Percentiles rank a stretch among this genome's conserved stretches.
phyloP scores from a whole-genome alignment of 805 yeast species.

The Middelhovenomyces tepae region DNA sequence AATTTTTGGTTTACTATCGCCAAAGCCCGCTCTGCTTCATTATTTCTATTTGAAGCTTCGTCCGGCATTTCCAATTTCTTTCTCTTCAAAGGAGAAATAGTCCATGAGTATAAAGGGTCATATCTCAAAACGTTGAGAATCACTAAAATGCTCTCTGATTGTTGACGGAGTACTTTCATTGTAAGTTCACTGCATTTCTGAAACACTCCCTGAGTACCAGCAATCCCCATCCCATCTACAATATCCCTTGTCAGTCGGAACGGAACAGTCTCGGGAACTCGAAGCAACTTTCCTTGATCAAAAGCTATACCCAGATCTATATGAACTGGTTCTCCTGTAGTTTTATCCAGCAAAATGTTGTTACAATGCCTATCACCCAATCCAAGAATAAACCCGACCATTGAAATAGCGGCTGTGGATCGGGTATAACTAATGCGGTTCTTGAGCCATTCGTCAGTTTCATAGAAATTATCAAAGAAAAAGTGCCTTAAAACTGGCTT shows the following conservation, averaged over 20 bases:
- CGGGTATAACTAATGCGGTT: slow-evolving; percentile 57
- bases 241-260: slow-evolving; percentile 85
- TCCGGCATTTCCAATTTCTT: slow-evolving; percentile 32
- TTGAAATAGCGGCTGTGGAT: slow-evolving; percentile 77
- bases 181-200: slow-evolving; percentile 65
- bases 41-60: slow-evolving; percentile 33
- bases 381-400: slow-evolving; percentile 82
- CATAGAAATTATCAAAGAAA: slow-evolving; percentile 56
- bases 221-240: slow-evolving; percentile 85
- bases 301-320: slow-evolving; percentile 95
- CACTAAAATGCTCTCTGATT: slow-evolving; percentile 63
- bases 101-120: slow-evolving; percentile 93
- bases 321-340: slow-evolving; percentile 89
- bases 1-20: slow-evolving; percentile 64
- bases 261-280: slow-evolving; percentile 90
- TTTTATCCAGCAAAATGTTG: slow-evolving; percentile 71
- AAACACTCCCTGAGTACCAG: slow-evolving; percentile 77
- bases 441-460: slow-evolving; percentile 67
- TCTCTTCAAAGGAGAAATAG: slow-evolving; percentile 64
- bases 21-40: slow-evolving; percentile 77
- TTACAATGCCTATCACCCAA: slow-evolving; percentile 94
- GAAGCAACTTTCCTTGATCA: slow-evolving; percentile 79
- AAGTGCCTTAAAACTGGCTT: slow-evolving; percentile 63
- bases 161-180: slow-evolving; percentile 53
- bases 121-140: slow-evolving; percentile 78